A percentile compares a stretch with the other conserved stretches of the same genome.
phyloP scores from a whole-genome alignment of 768 basidiomycete genomes.

The Rhodotorula sphaerocarpa region DNA sequence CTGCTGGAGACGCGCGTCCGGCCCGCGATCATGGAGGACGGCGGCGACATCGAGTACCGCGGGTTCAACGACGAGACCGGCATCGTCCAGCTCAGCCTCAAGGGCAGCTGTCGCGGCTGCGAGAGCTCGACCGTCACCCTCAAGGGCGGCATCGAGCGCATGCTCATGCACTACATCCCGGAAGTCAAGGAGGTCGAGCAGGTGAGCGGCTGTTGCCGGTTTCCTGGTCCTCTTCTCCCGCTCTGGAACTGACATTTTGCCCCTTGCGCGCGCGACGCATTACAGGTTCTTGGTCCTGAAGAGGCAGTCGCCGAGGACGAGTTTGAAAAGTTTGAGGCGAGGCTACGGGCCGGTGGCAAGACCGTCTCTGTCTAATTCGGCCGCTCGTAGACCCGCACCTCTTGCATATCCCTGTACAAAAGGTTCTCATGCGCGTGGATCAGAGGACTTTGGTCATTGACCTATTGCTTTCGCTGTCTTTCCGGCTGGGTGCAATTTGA shows the following conservation, averaged over 20 bases:
- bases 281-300: conserved; percentile 80
- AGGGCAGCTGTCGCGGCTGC: conserved; percentile 95
- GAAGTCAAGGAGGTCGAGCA: conserved; percentile 88
- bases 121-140: conserved; percentile 87
- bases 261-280: no score
- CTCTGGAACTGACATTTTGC: neutral
- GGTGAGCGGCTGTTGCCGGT: conserved; percentile 47
- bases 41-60: conserved; percentile 92
- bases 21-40: conserved; percentile 97
- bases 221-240: no score
- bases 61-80: conserved; percentile 75
- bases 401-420: no score
- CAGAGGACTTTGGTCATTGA: no score
- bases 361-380: conserved; percentile 33
- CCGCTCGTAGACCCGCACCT: neutral
- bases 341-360: conserved; percentile 35
- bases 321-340: conserved; percentile 62
- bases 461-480: no score
- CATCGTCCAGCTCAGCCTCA: conserved; percentile 76
- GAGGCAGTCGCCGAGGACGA: conserved; percentile 78
- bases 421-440: no score
- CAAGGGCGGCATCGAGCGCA: conserved; percentile 93
- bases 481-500: no score
- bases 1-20: conserved; percentile 86
- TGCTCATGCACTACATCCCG: conserved; percentile 96